A percentile compares a stretch with the other conserved stretches of the same genome.
phyloP scores from a whole-genome alignment of 192 early-diverging fungal genomes.

The Coemansia sp. region DNA sequence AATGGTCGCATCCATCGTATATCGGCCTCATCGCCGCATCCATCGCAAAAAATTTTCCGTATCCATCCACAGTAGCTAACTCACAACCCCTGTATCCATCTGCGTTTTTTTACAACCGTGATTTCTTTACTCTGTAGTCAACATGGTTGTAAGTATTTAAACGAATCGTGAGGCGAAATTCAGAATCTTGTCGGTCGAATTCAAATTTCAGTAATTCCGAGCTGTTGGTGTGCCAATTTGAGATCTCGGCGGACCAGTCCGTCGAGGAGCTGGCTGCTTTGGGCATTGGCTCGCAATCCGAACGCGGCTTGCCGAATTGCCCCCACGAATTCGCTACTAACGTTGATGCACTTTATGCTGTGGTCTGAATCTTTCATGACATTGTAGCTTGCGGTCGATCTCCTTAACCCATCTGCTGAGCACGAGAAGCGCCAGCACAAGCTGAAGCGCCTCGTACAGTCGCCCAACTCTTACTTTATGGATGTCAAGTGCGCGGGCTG shows the following conservation, averaged over 20 bases:
- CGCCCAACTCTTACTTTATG: slow-evolving; percentile 98
- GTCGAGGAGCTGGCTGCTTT: background rate
- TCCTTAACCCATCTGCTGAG: slow-evolving; percentile 84
- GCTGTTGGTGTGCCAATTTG: background rate
- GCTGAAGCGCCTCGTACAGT: slow-evolving; percentile 95
- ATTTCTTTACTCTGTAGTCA: slow-evolving; percentile 25
- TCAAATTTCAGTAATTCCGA: background rate
- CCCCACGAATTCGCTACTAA: background rate
- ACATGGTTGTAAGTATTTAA: slow-evolving; percentile 50
- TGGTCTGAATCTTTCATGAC: slow-evolving; percentile 6
- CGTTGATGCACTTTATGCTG: background rate
- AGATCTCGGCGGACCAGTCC: background rate
- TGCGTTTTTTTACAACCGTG: background rate
- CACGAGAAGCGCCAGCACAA: slow-evolving; percentile 83
- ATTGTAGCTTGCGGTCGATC: slow-evolving; percentile 84
- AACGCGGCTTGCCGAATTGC: background rate
- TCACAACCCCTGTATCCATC: slow-evolving; percentile 7
- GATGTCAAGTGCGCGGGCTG: slow-evolving; percentile 97
- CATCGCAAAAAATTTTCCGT: slow-evolving; percentile 3
- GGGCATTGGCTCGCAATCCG: background rate
- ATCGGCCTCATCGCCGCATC: background rate
- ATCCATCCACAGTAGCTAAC: background rate
- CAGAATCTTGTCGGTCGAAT: background rate
- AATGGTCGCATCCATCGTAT: slow-evolving; percentile 24
- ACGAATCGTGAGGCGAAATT: background rate